phyloP scores from a whole-genome alignment of 2,329 filamentous ascomycete genomes.

The Sporothrix inflata region DNA sequence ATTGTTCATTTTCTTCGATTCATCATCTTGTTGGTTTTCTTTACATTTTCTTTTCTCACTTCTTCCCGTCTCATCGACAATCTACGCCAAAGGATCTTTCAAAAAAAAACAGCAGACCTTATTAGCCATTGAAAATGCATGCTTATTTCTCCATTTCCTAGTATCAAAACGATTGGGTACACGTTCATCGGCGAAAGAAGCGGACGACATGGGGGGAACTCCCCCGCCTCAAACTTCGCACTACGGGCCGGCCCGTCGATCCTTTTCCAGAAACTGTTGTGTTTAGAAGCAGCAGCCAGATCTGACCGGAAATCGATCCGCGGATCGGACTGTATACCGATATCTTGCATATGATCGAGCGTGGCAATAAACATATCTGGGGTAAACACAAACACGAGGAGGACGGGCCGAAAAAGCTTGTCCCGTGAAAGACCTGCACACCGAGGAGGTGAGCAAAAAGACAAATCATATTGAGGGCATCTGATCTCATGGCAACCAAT shows the following conservation, averaged over 20 bases:
- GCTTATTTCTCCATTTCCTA: neutral
- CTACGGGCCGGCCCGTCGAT: conserved; percentile 16
- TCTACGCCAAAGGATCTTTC: too few relatives aligned
- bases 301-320: neutral
- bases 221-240: neutral
- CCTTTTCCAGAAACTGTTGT: neutral
- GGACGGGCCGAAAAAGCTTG: neutral
- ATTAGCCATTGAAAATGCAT: neutral
- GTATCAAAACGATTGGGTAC: neutral
- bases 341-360: neutral
- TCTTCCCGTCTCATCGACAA: too few relatives aligned
- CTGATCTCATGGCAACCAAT: neutral
- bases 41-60: too few relatives aligned
- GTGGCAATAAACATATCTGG: neutral
- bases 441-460: neutral
- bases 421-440: neutral
- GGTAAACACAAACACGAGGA: neutral
- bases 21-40: too few relatives aligned
- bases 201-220: neutral
- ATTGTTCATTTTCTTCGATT: too few relatives aligned
- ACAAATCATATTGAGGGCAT: neutral
- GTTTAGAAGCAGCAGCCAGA: neutral
- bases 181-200: neutral
- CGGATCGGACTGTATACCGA: neutral
- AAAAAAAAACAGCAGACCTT: too few relatives aligned